Evolutionary conservation across 1,139 yeast genomes (phyloP), one percentile per base, ranked within the genome.

Genomic region (Candida smagusa): DNA sequence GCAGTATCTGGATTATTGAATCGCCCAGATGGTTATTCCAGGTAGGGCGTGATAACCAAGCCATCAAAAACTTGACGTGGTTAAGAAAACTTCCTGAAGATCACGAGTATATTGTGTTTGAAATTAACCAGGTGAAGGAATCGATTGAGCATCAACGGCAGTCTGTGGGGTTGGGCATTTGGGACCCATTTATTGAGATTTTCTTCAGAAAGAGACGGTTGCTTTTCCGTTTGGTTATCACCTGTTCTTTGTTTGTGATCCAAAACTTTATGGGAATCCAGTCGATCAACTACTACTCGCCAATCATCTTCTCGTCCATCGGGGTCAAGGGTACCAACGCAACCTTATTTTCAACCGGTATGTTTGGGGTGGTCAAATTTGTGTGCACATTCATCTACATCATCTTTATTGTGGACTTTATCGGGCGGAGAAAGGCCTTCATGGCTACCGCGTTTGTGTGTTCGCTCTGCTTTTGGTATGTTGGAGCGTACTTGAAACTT

Each of bases 251-350:
- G 31, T 66, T 66, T 47, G 52, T 68, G 32, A 60, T 69, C 48
- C 73, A 69, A 49, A 68, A 69, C 52, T 67, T 68, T 44, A 58
- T 68, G 52, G 76, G 76, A 21, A 66, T 69, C 45, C 74, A 68
- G 53, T 62, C 70, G 7, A 67, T 68, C 49, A 70, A 69, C 50
- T 70, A 70, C 48, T 70, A 70, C 50, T 66, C 74, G 9, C 74
- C 75, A 12, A 59, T 58, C 25, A 59, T 70, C 38, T 70, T 70
- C 47, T 53, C 58, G 31, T 60, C 63, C 24, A 55, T 69, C 43
- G 72, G 72, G 12, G 63, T 65, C 29, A 57, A 64, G 45, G 72
- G 72, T 12, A 62, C 68, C 5, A 64, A 62, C 41, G 60, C 70
- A 19, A 56, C 70, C 6, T 56, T 67, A 32, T 65, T 68, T 40